Conservation (phyloP, 1,284 basidiomycete species). For the Wallemia mellicola region DNA sequence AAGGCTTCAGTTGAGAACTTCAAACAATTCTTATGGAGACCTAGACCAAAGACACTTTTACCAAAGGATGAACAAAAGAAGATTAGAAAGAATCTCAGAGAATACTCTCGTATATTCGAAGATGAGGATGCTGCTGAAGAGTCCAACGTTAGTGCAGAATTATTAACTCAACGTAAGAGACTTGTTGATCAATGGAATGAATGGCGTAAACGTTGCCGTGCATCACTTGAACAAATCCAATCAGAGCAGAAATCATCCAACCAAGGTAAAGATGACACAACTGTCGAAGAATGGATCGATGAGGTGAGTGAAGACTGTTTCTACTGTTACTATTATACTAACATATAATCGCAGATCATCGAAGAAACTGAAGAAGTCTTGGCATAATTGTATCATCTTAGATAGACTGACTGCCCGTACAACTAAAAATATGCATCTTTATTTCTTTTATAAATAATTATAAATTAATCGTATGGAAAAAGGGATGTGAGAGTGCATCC, state of each 20-base stretch:
- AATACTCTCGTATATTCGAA: conserved; percentile 74
- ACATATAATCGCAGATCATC: not conserved
- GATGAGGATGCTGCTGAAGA: conserved; percentile 91
- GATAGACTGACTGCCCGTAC: no score
- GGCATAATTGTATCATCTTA: no score
- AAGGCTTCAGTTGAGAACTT: conserved; percentile 77
- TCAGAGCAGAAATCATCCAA: not conserved
- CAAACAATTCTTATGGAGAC: conserved; percentile 98
- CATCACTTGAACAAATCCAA: conserved; percentile 1
- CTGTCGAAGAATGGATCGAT: not conserved
- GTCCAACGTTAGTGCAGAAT: conserved; percentile 72
- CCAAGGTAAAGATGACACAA: not conserved
- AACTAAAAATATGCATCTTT: no score
- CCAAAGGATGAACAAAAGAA: conserved; percentile 64
- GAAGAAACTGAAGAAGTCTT: not conserved
- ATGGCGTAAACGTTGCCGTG: conserved; percentile 25
- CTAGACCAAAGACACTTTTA: conserved; percentile 61
- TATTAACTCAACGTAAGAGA: conserved; percentile 65
- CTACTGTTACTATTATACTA: not conserved
- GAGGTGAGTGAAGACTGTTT: not conserved
- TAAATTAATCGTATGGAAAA: no score
- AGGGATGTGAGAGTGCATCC: conserved; percentile 63
- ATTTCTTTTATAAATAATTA: not conserved
- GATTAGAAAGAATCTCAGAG: conserved; percentile 66
- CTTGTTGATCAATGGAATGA: conserved; percentile 97